Evolutionary conservation across 2,329 filamentous ascomycete genomes (phyloP).

Genomic region (Phialophora tarda): DNA sequence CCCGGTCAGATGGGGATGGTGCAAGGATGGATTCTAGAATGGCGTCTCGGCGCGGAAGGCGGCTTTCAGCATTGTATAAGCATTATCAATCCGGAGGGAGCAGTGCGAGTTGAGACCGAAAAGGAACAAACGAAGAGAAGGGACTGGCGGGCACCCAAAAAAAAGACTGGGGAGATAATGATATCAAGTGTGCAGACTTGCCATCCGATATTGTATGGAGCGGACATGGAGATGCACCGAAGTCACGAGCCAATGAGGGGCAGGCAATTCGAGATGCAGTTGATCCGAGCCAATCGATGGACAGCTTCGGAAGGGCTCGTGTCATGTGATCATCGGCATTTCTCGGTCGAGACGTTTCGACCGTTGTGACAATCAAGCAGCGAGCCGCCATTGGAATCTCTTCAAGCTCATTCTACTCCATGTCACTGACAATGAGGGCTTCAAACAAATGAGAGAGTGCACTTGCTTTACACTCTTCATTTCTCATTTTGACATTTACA

Average conservation of each 20-base stretch:
- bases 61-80: background rate
- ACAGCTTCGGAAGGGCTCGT: background rate
- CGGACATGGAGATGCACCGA: background rate
- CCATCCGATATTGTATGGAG: background rate
- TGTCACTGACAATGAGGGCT: background rate
- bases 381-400: background rate
- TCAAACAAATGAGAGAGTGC: background rate
- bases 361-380: background rate
- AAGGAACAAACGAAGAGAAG: background rate
- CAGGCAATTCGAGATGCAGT: background rate
- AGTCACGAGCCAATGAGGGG: background rate
- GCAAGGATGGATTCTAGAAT: background rate
- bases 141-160: background rate
- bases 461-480: background rate
- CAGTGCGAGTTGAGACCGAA: background rate
- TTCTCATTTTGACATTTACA: conserved; percentile 9
- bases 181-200: background rate
- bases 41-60: background rate
- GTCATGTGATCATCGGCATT: conserved; percentile 4
- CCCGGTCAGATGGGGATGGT: background rate
- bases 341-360: conserved; percentile 14
- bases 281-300: background rate
- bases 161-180: background rate
- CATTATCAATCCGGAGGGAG: background rate
- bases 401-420: background rate